Evolutionary conservation across 1,139 yeast species (phyloP).

Genomic region (Arxiozyma heterogenica): DNA sequence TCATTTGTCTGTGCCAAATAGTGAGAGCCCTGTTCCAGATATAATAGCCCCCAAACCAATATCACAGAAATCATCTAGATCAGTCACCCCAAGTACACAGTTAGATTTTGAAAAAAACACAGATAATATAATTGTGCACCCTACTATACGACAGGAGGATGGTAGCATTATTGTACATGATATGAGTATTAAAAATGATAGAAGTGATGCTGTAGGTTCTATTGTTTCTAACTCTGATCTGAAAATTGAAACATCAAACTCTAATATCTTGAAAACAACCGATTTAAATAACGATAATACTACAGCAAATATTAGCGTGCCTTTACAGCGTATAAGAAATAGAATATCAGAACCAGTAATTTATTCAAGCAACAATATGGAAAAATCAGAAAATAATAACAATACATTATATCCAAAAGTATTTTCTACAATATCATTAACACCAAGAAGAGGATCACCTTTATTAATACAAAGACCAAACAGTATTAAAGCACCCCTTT

Average conservation of each 20-base stretch:
- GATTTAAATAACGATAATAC: background rate
- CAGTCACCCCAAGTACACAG: constrained; percentile 31
- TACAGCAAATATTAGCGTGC: background rate
- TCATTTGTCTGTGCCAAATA: background rate
- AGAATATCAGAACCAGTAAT: background rate
- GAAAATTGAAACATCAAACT: background rate
- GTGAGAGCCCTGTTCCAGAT: background rate
- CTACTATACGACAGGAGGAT: background rate
- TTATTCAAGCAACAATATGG: background rate
- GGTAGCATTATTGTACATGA: background rate
- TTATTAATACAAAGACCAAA: constrained; percentile 19
- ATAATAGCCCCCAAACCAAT: constrained; percentile 5
- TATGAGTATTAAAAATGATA: background rate
- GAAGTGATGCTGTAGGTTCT: background rate
- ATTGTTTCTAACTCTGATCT: background rate
- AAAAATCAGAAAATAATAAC: constrained; percentile 2
- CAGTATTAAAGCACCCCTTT: constrained; percentile 33
- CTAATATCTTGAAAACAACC: background rate
- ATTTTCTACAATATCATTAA: constrained; percentile 23
- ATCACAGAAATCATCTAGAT: constrained; percentile 24
- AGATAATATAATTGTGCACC: background rate
- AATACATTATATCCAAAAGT: constrained; percentile 15
- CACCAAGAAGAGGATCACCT: constrained; percentile 29
- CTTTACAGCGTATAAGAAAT: background rate
- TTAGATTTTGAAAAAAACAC: constrained; percentile 4